These are phyloP conservation scores for Cercospora zeae-maydis DNA, from an alignment of 2,329 filamentous ascomycete genomes.

Conservation along the genomic window DNA sequence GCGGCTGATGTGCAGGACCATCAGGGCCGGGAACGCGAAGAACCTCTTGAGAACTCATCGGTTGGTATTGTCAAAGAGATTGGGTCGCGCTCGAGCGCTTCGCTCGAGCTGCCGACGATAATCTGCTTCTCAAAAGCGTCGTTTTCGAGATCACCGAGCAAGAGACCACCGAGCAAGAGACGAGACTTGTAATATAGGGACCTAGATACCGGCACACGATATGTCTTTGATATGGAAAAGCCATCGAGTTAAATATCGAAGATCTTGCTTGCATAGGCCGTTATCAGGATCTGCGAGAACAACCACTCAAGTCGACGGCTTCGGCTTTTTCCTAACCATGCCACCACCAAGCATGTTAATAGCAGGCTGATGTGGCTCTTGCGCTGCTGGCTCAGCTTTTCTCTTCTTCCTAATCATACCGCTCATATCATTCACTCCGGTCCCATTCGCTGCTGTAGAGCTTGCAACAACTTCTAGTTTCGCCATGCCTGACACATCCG, in stretches of 20 bases:
- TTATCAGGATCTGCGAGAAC: background rate
- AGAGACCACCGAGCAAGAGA: background rate
- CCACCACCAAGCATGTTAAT: constrained; percentile 52
- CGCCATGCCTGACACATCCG: constrained; percentile 24
- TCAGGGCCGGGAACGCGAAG: no score
- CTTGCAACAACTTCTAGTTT: constrained; percentile 3
- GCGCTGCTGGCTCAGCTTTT: constrained; percentile 35
- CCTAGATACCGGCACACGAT: background rate
- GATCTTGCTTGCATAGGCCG: background rate
- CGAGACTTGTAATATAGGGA: background rate
- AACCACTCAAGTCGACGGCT: constrained; percentile 30
- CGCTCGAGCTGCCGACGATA: background rate
- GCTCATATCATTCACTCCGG: constrained; percentile 32
- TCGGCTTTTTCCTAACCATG: constrained; percentile 58
- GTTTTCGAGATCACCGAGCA: background rate
- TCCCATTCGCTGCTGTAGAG: constrained; percentile 4
- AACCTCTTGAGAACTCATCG: no score
- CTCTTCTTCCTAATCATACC: constrained; percentile 51
- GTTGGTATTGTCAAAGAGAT: background rate
- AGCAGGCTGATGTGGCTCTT: constrained; percentile 13
- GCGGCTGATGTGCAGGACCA: no score
- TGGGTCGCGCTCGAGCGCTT: background rate
- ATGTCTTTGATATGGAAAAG: background rate
- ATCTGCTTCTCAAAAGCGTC: background rate
- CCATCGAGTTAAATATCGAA: no score